A percentile compares a stretch with the other conserved stretches of the same genome.
Conservation (phyloP, 805 yeast species). For the Millerozyma miso region DNA sequence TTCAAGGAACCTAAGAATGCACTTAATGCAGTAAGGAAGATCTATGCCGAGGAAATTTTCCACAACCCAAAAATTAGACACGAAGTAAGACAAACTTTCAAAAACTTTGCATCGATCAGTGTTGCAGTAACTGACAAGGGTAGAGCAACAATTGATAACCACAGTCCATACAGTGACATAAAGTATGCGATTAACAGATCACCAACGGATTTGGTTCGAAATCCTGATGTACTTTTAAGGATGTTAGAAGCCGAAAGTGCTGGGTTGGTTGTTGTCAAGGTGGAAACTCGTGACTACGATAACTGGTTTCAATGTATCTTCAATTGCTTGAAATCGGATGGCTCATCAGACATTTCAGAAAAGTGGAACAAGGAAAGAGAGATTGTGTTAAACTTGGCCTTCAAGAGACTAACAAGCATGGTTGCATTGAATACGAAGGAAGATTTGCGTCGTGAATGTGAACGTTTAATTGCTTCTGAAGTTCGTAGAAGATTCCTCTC, state of each 20-base stretch:
- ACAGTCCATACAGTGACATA: slow-evolving; percentile 80
- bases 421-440: slow-evolving; percentile 78
- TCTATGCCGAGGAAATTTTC: slow-evolving; percentile 73
- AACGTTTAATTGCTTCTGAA: slow-evolving; percentile 60
- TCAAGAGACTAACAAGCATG: slow-evolving; percentile 61
- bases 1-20: slow-evolving; percentile 61
- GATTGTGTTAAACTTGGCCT: slow-evolving; percentile 59
- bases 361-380: slow-evolving; percentile 81
- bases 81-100: slow-evolving; percentile 60
- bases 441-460: slow-evolving; percentile 71
- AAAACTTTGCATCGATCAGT: slow-evolving; percentile 62
- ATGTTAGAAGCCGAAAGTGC: slow-evolving; percentile 88
- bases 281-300: slow-evolving; percentile 46
- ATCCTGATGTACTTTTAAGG: slow-evolving; percentile 80
- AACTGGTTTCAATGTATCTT: slow-evolving; percentile 39
- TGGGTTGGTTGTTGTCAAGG: slow-evolving; percentile 65
- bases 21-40: slow-evolving; percentile 65
- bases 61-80: slow-evolving; percentile 78
- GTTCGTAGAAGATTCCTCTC: slow-evolving; percentile 66
- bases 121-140: slow-evolving; percentile 77
- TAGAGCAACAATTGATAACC: slow-evolving; percentile 64
- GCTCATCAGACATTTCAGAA: slow-evolving; percentile 67
- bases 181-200: slow-evolving; percentile 85
- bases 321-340: slow-evolving; percentile 65
- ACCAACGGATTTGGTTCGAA: slow-evolving; percentile 63